Percentiles rank a stretch among this genome's conserved stretches.
Evolutionary conservation across 2,329 filamentous ascomycete species (phyloP).

Genomic region (Lachnellula occidentalis): DNA sequence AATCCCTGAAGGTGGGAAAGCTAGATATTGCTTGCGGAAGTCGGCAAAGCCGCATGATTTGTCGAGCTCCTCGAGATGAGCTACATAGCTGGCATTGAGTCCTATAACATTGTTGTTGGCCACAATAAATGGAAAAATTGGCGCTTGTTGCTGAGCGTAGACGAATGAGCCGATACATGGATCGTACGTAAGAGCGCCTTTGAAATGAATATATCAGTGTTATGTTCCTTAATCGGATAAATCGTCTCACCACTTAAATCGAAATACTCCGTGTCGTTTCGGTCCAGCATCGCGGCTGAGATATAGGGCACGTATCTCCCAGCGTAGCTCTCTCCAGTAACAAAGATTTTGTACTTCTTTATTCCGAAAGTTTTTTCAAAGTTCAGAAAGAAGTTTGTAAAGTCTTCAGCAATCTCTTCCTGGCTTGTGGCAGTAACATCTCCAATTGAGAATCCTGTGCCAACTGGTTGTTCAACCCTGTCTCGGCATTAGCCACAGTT

Average conservation of each 20-base stretch:
- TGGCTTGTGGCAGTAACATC: conserved; percentile 34
- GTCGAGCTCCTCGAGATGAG: conserved; percentile 35
- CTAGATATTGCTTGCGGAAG: conserved; percentile 42
- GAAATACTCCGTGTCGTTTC: conserved; percentile 43
- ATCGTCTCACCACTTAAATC: conserved; percentile 45
- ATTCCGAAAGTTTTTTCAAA: conserved; percentile 51
- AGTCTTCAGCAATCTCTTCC: conserved; percentile 40
- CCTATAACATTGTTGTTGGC: conserved; percentile 38
- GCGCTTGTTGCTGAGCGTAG: conserved; percentile 25
- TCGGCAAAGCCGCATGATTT: conserved; percentile 41
- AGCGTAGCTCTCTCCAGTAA: conserved; percentile 51
- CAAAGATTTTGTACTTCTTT: conserved; percentile 46
- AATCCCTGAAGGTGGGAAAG: conserved; percentile 34
- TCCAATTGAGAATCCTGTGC: conserved; percentile 23
- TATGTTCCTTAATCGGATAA: neutral
- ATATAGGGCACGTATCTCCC: conserved; percentile 53
- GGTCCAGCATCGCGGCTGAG: conserved; percentile 46
- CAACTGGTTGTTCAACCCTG: conserved; percentile 42
- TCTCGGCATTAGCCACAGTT: neutral
- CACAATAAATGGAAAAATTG: conserved; percentile 37
- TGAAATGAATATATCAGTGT: neutral
- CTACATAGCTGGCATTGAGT: conserved; percentile 39
- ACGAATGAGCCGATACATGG: conserved; percentile 19
- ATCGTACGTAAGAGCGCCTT: conserved; percentile 22
- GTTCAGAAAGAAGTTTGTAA: conserved; percentile 47